phyloP scores from a whole-genome alignment of 2,329 filamentous ascomycete genomes.

The Pseudogymnoascus sp. region DNA sequence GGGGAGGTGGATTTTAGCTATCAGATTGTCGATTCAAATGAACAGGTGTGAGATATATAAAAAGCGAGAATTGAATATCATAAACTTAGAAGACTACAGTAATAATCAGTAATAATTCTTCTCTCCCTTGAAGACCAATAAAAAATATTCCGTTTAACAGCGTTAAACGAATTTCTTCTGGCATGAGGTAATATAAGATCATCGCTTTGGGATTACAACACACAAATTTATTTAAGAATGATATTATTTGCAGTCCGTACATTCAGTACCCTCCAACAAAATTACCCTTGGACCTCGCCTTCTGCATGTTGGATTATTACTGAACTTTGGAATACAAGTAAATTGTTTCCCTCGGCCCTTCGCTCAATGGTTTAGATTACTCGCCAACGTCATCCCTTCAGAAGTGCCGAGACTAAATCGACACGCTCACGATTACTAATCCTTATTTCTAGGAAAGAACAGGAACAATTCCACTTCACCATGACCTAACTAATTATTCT shows the following conservation, averaged over 20 bases:
- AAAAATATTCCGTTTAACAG: neutral
- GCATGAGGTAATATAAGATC: too few relatives aligned
- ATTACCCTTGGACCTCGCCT: neutral
- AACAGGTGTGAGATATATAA: neutral
- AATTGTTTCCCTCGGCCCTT: neutral
- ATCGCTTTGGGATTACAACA: neutral
- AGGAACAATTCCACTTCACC: neutral
- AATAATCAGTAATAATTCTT: too few relatives aligned
- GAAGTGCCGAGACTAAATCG: neutral
- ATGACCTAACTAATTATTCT: neutral
- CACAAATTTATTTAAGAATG: neutral
- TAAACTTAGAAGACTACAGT: neutral
- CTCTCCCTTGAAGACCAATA: neutral
- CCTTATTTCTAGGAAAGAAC: neutral
- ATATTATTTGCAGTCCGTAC: neutral
- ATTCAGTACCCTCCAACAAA: neutral
- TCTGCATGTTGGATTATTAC: neutral
- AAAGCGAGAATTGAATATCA: neutral
- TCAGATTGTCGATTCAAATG: constrained; percentile 9
- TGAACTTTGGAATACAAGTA: neutral
- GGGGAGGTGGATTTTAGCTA: constrained; percentile 58
- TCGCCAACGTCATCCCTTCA: neutral
- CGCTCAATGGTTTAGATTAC: neutral
- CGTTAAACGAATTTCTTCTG: neutral
- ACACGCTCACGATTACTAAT: neutral